Percentiles rank a stretch among this genome's conserved stretches.
Conservation (phyloP, 129 eudicot genomes). For the Silybum marianum region DNA sequence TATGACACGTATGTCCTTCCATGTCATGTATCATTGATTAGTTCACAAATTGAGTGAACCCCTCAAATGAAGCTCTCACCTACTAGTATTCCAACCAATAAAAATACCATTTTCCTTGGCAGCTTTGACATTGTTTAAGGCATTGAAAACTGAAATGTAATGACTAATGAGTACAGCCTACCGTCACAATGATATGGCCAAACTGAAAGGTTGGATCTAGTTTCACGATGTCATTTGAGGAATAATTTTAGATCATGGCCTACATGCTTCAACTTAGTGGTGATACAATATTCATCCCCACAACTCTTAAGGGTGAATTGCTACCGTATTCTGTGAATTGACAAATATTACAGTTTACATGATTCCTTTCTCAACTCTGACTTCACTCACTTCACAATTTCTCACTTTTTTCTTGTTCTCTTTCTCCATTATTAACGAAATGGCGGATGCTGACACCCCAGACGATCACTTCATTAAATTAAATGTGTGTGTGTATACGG, state of each 20-base stretch:
- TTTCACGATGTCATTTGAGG: background rate
- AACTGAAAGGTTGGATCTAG: conserved; percentile 7
- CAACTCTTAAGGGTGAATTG: background rate
- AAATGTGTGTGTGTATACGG: too few relatives aligned
- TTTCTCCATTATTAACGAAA: background rate
- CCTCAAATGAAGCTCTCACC: background rate
- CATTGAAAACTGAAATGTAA: background rate
- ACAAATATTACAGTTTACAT: background rate
- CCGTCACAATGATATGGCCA: background rate
- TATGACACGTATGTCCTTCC: background rate
- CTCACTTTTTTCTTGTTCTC: background rate
- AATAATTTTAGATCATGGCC: background rate
- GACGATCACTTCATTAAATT: background rate
- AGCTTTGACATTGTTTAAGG: background rate
- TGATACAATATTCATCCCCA: background rate
- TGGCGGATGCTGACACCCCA: background rate
- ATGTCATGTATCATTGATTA: conserved; percentile 1
- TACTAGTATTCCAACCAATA: conserved; percentile 2
- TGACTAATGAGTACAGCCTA: background rate
- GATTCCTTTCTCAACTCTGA: background rate
- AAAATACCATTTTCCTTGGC: background rate
- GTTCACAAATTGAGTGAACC: background rate
- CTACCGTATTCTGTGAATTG: background rate
- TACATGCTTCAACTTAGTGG: background rate
- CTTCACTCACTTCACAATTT: background rate